phyloP scores from a whole-genome alignment of 345 rosid species.

The Crucihimalaya himalaica region DNA sequence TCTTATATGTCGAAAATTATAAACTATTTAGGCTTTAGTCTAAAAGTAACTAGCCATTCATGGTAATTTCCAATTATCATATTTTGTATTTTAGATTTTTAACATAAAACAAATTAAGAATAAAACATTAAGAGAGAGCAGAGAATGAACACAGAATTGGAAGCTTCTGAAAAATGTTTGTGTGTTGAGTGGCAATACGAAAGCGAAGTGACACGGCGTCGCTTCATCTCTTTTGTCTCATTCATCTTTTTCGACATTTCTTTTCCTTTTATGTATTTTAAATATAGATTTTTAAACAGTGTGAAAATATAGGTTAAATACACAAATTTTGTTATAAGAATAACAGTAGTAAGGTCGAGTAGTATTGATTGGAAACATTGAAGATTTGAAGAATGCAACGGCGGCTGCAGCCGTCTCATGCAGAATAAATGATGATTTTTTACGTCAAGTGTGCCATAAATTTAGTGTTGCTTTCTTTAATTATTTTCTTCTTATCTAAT shows the following conservation, averaged over 20 bases:
- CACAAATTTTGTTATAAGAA: not conserved
- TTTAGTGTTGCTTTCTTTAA: slow-evolving; percentile 7
- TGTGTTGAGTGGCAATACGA: slow-evolving; percentile 26
- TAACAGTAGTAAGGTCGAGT: not conserved
- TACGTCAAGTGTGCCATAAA: slow-evolving; percentile 38
- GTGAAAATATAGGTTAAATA: not conserved
- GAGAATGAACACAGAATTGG: slow-evolving; percentile 33
- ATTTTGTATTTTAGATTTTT: not conserved
- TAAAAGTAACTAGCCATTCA: not conserved
- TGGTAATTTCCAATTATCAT: not conserved
- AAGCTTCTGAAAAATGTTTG: slow-evolving; percentile 32
- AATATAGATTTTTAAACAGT: not conserved
- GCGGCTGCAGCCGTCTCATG: slow-evolving; percentile 38
- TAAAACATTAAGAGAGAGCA: slow-evolving; percentile 3
- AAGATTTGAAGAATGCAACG: slow-evolving; percentile 8
- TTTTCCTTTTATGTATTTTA: not conserved
- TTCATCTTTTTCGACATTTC: not conserved
- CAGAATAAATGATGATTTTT: slow-evolving; percentile 30
- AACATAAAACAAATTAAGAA: no score
- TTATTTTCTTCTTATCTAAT: slow-evolving; percentile 14
- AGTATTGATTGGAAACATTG: not conserved
- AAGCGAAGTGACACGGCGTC: slow-evolving; percentile 34
- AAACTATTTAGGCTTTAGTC: not conserved
- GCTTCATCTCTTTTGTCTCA: slow-evolving; percentile 34
- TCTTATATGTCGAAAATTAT: not conserved